Evolutionary conservation across 345 rosid genomes (phyloP).

Genomic region (Toxicodendron radicans): DNA sequence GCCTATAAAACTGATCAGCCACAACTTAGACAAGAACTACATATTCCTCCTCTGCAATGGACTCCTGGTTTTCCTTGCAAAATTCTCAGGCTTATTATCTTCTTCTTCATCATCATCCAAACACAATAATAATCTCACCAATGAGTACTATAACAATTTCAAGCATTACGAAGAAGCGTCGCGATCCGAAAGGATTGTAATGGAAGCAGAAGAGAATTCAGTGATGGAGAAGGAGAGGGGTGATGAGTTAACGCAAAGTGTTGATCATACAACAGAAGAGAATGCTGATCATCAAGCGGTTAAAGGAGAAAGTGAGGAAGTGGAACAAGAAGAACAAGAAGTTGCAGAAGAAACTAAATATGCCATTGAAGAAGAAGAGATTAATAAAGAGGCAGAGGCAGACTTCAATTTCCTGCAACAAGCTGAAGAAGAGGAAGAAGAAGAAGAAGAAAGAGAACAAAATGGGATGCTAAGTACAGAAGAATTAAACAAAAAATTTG

Average conservation of each 20-base stretch:
- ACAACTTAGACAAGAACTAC: conserved; percentile 62
- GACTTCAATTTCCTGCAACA: not conserved
- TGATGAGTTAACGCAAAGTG: no score
- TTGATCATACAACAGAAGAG: conserved; percentile 7
- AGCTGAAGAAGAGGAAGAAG: conserved; percentile 16
- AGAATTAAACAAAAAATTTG: conserved; percentile 79
- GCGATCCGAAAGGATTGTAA: not conserved
- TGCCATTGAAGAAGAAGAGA: not conserved
- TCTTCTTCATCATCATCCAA: conserved; percentile 22
- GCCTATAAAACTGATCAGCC: conserved; percentile 47
- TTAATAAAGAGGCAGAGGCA: conserved; percentile 5
- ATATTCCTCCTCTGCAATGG: conserved; percentile 83
- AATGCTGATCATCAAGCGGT: not conserved
- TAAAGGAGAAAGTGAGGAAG: not conserved
- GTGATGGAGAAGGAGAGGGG: conserved; percentile 24
- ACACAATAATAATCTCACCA: conserved; percentile 7
- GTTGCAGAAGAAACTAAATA: conserved; percentile 4
- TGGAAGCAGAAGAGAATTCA: conserved; percentile 20
- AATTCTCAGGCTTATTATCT: conserved; percentile 50
- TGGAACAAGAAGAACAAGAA: not conserved
- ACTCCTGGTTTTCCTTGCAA: conserved; percentile 68
- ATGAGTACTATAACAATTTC: conserved; percentile 9
- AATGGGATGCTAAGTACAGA: conserved; percentile 51
- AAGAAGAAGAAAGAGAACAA: conserved; percentile 29
- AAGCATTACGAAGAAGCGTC: conserved; percentile 25